Conservation (phyloP, 176 grass and related monocot genomes). For the Neostapfia colusana region DNA sequence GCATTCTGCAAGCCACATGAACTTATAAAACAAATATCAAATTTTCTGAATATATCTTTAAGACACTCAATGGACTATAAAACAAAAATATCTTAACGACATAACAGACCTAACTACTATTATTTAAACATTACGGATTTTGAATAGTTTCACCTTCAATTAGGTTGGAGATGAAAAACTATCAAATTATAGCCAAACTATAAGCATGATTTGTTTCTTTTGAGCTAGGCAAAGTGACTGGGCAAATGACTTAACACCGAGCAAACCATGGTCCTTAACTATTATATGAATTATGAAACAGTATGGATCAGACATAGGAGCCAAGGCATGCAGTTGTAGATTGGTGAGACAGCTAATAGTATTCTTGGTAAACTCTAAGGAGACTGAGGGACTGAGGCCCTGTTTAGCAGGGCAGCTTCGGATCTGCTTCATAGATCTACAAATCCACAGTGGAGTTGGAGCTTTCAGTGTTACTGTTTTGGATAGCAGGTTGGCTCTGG, state of each 20-base stretch:
- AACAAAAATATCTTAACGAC: background rate
- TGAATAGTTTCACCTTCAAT: background rate
- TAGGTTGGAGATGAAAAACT: background rate
- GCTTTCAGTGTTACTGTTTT: no score
- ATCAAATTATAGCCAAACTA: no score
- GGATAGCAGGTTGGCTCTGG: background rate
- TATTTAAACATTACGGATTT: background rate
- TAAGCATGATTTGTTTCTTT: background rate
- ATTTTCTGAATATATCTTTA: no score
- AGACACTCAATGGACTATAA: no score
- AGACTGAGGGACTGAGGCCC: background rate
- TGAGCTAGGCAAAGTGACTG: background rate
- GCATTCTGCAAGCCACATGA: slow-evolving; percentile 23
- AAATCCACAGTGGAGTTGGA: background rate
- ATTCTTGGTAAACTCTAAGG: background rate
- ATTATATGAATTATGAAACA: background rate
- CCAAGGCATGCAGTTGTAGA: background rate
- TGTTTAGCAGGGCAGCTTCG: background rate
- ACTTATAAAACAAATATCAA: background rate
- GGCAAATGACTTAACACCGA: background rate
- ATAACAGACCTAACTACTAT: background rate
- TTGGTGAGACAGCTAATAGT: background rate
- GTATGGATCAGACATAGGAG: background rate
- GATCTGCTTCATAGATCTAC: background rate
- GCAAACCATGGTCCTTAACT: background rate